Base-by-base conservation (phyloP, 371 early-diverging fungal species). In the Mucor plumbeus region DNA sequence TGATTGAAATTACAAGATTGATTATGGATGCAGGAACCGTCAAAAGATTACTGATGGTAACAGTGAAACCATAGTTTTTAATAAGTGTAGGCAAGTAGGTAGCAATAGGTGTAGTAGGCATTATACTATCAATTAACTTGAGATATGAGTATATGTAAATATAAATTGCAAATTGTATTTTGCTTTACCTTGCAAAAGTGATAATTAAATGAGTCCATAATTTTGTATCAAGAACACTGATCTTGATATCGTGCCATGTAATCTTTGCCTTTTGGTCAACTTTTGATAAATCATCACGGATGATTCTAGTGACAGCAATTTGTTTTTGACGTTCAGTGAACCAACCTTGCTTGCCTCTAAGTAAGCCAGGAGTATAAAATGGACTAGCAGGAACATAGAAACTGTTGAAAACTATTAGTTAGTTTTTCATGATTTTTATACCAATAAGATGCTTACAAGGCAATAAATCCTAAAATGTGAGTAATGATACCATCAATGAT, bases 31-130 rank as follows among this genome's bases (percentile, higher is more conserved):
- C 72, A 33, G 86, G 85, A 14, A 83, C 78, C 0, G 87, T 85
- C 54, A 89, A 55, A 19, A 87, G 69, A 63, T 87, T 89, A 56
- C 83, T 72, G 3, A 77, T 77, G 35, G 83, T 75, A 4, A 79
- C 74, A n/a, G 79, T 64, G 53, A 85, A 87, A 1, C 87, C 87
- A 36, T 81, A 74, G 40, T 72, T 72, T 60, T 67, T 78, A 64
- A 86, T 84, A 40, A 86, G 80, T 35, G 78, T 72, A 0, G 89
- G 89, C 6, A 86, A 64, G 62, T 87, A 82, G 5, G 77, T 75
- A 8, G 67, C 61, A 15, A 86, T 68, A 0, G 88, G 86, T 0
- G 82, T 68, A 11, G 60, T 63, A 19, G 75, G 77, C 74, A 85
- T 69, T 38, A 84, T 65, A 10, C 83, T 83, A 61, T 61, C 65